Evolutionary conservation across 306 rosid species (phyloP).

Genomic region (Rosa rugosa): DNA sequence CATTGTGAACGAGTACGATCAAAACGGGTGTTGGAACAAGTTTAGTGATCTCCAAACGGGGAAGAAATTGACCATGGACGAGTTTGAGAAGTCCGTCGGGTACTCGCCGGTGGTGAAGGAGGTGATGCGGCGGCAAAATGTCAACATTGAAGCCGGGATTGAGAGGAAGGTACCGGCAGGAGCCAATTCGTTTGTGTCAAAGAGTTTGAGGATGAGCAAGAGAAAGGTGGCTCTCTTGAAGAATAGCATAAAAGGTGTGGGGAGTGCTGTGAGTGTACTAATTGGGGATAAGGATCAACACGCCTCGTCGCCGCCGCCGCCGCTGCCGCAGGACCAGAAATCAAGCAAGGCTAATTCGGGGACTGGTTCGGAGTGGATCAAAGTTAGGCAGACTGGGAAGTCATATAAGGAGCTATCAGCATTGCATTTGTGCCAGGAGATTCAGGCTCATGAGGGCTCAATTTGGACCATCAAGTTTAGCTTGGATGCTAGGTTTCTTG

Average conservation of each 20-base stretch:
- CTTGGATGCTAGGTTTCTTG: slow-evolving; percentile 58
- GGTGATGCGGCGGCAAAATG: slow-evolving; percentile 58
- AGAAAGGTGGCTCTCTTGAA: slow-evolving; percentile 62
- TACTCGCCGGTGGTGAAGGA: slow-evolving; percentile 66
- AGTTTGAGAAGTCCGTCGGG: slow-evolving; percentile 69
- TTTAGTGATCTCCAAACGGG: slow-evolving; percentile 80
- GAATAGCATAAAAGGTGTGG: slow-evolving; percentile 61
- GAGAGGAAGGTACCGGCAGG: slow-evolving; percentile 33
- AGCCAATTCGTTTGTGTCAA: slow-evolving; percentile 38
- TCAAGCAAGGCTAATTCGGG: slow-evolving; percentile 29
- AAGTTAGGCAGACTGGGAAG: slow-evolving; percentile 67
- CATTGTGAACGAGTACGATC: slow-evolving; percentile 60
- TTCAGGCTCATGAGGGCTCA: slow-evolving; percentile 93
- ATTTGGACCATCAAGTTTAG: slow-evolving; percentile 79
- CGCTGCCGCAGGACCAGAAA: slow-evolving; percentile 26
- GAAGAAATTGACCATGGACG: slow-evolving; percentile 79
- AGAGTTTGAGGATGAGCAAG: slow-evolving; percentile 71
- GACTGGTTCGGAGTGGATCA: slow-evolving; percentile 49
- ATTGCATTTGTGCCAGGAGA: slow-evolving; percentile 74
- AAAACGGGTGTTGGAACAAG: slow-evolving; percentile 78
- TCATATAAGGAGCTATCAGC: slow-evolving; percentile 75
- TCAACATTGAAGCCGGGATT: background rate
- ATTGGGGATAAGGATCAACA: slow-evolving; percentile 54
- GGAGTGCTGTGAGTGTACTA: slow-evolving; percentile 53
- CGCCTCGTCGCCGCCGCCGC: background rate